Evolutionary conservation across 768 basidiomycete genomes (phyloP).

Genomic region (Mycena crocata): DNA sequence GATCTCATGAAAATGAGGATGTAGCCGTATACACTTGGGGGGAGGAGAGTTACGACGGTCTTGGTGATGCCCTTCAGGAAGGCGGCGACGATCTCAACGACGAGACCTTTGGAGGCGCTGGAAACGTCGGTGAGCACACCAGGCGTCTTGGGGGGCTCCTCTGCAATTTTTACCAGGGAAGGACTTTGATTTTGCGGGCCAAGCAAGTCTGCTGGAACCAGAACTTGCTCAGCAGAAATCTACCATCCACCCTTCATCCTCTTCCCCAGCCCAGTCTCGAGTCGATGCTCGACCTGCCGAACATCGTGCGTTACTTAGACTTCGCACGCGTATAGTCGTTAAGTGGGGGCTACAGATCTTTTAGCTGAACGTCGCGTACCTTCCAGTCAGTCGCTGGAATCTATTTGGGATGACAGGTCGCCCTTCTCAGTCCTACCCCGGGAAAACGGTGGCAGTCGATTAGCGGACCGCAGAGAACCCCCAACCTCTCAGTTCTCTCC

Average conservation of each 20-base stretch:
- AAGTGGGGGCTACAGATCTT: constrained; percentile 25
- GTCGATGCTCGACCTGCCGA: constrained; percentile 9
- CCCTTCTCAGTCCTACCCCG: constrained; percentile 76
- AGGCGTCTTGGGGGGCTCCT: constrained; percentile 18
- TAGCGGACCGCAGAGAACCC: constrained; percentile 47
- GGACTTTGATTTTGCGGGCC: constrained; percentile 89
- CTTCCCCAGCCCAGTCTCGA: constrained; percentile 6
- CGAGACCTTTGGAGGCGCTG: constrained; percentile 90
- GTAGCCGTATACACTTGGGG: constrained; percentile 95
- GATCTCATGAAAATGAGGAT: constrained; percentile 74
- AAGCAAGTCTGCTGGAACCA: constrained; percentile 43
- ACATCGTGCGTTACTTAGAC: constrained; percentile 20
- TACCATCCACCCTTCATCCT: neutral
- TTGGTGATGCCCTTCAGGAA: constrained; percentile 89
- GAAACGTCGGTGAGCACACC: constrained; percentile 72
- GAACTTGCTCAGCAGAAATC: constrained; percentile 38
- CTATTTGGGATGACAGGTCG: constrained; percentile 87
- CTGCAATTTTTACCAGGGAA: constrained; percentile 64
- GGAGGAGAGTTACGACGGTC: constrained; percentile 89
- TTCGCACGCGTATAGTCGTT: neutral
- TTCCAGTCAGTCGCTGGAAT: constrained; percentile 72
- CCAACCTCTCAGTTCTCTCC: constrained; percentile 56
- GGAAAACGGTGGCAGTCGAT: constrained; percentile 59
- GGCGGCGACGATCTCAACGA: constrained; percentile 95
- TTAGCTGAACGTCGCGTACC: constrained; percentile 53